Evolutionary conservation across 352 stramenopile species (phyloP).

Genomic region (Pythium scleroteichum): DNA sequence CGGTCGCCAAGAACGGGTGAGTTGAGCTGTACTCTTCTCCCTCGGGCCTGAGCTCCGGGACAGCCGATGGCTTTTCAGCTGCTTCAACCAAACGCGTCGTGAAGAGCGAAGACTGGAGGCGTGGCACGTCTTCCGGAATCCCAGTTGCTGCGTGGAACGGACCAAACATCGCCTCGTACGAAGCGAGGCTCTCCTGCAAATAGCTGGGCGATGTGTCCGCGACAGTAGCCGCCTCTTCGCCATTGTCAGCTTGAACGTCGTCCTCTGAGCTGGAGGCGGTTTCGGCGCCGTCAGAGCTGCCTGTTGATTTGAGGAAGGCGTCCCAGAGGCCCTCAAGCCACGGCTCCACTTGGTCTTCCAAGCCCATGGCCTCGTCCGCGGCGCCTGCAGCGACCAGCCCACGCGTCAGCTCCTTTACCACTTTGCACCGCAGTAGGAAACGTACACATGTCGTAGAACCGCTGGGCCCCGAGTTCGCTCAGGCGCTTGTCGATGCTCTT

Average conservation of each 20-base stretch:
- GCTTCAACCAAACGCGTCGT: constrained; percentile 40
- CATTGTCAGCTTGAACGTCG: constrained; percentile 9
- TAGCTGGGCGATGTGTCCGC: constrained; percentile 1
- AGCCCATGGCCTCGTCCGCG: constrained; percentile 93
- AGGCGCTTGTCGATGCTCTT: constrained; percentile 91
- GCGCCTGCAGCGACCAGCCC: constrained; percentile 36
- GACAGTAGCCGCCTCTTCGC: not conserved
- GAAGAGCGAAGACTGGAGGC: constrained; percentile 55
- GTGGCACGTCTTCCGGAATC: constrained; percentile 48
- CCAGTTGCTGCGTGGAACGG: constrained; percentile 36
- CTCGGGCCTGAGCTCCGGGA: not conserved
- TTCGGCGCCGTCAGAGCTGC: constrained; percentile 18
- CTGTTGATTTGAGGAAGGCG: constrained; percentile 45
- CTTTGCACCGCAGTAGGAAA: not conserved
- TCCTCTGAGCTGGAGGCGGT: constrained; percentile 33
- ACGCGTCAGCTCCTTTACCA: not conserved
- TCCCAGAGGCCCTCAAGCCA: constrained; percentile 77
- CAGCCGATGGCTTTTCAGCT: constrained; percentile 2
- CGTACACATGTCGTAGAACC: constrained; percentile 70
- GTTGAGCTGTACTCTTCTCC: constrained; percentile 43
- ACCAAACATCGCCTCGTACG: constrained; percentile 67
- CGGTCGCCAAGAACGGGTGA: constrained; percentile 48
- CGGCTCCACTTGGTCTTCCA: constrained; percentile 94
- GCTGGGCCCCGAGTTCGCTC: constrained; percentile 79
- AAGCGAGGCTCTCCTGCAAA: constrained; percentile 46